These are phyloP conservation scores for Arthrobotrys sinensis DNA, from an alignment of 2,329 filamentous ascomycete genomes.

Conservation along the genomic window DNA sequence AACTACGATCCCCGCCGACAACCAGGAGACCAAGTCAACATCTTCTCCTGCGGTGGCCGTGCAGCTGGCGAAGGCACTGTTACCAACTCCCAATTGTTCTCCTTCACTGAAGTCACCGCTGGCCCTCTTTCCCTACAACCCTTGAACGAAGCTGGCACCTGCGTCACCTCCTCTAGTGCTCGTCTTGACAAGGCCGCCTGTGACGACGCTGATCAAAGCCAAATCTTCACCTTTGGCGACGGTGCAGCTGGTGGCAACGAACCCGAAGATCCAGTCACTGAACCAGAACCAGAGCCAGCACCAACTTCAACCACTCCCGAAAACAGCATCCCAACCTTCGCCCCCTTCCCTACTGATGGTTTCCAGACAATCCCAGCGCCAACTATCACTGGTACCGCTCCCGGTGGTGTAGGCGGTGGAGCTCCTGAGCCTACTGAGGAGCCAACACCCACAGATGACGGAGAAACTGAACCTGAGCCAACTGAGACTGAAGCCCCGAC, in stretches of 20 bases:
- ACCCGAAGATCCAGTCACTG: slow-evolving; percentile 25
- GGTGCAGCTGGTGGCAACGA: slow-evolving; percentile 23
- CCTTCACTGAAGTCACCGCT: slow-evolving; percentile 68
- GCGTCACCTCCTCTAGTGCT: slow-evolving; percentile 70
- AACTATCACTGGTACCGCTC: background rate
- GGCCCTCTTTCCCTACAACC: slow-evolving; percentile 70
- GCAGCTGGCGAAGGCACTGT: slow-evolving; percentile 72
- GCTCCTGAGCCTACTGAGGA: slow-evolving; percentile 1
- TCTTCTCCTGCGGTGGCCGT: slow-evolving; percentile 75
- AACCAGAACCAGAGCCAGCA: background rate
- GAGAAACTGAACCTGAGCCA: background rate
- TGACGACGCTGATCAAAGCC: slow-evolving; percentile 67
- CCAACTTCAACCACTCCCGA: background rate
- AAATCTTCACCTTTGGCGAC: slow-evolving; percentile 68
- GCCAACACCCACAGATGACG: slow-evolving; percentile 24
- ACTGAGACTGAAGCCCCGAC: slow-evolving; percentile 16
- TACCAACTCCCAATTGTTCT: slow-evolving; percentile 72
- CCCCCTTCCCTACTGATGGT: slow-evolving; percentile 16
- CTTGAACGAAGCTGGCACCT: slow-evolving; percentile 69
- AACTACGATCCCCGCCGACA: slow-evolving; percentile 73
- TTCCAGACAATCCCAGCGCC: slow-evolving; percentile 40
- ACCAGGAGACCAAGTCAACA: slow-evolving; percentile 71
- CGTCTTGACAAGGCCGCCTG: slow-evolving; percentile 70
- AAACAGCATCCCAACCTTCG: slow-evolving; percentile 5
- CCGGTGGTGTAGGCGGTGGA: background rate